Conservation (phyloP, 2,329 filamentous ascomycete species). For the Colletotrichum sp. region DNA sequence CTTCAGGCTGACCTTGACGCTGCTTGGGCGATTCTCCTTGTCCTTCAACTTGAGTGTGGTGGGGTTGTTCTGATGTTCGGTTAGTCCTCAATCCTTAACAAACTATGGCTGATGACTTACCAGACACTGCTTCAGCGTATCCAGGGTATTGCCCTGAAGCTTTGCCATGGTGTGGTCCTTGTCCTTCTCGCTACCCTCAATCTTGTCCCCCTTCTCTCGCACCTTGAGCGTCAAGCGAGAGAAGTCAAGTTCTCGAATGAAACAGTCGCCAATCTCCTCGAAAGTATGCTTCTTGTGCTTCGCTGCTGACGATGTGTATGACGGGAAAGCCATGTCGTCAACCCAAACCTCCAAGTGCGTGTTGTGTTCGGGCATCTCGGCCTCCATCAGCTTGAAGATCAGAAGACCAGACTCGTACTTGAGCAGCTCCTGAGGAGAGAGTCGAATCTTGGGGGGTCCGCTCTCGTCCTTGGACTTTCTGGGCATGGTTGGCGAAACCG, state of each 20-base stretch:
- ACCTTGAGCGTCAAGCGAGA: conserved; percentile 90
- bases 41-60: conserved; percentile 82
- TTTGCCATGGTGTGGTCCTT: conserved; percentile 81
- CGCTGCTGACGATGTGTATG: conserved; percentile 82
- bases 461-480: conserved; percentile 56
- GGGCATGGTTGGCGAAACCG: conserved; percentile 50
- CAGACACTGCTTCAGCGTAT: conserved; percentile 86
- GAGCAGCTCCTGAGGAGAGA: conserved; percentile 80
- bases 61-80: conserved; percentile 74
- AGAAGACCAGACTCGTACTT: conserved; percentile 90
- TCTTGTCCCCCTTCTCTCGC: conserved; percentile 78
- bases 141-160: conserved; percentile 82
- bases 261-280: conserved; percentile 93
- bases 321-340: conserved; percentile 92
- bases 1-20: conserved; percentile 89
- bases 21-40: conserved; percentile 76
- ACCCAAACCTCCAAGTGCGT: conserved; percentile 87
- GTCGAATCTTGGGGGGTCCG: conserved; percentile 75
- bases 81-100: background rate
- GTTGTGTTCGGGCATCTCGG: conserved; percentile 77
- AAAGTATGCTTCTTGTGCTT: conserved; percentile 74
- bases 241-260: conserved; percentile 96
- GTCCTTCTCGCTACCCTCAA: conserved; percentile 65
- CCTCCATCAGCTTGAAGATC: conserved; percentile 93
- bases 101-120: conserved; percentile 51